Evolutionary conservation across 768 basidiomycete genomes (phyloP), one percentile per base, ranked within the genome.

Genomic region (Tephrocybe sp.): DNA sequence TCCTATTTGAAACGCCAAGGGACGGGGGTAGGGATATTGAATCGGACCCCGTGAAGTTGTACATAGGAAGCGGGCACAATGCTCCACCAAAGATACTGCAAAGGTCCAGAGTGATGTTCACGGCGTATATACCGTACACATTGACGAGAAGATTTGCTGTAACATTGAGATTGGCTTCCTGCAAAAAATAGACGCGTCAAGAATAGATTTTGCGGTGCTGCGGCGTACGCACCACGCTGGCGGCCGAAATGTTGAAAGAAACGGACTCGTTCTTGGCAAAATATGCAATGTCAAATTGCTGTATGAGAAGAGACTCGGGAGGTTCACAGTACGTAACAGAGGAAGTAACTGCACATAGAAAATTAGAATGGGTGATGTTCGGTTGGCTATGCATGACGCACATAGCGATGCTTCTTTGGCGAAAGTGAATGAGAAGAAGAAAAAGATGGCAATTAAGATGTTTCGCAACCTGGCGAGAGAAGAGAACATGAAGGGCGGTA

Each of bases 261-360:
- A 93, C 74, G 27, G 89, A 91, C 19, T 83, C 68, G 61, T 91
- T 92, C 53, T 69, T 61, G 31, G 83, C 76, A 54, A 87, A 82
- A 64, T 86, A 92, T 11, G 77, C 73, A 44, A 92, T 65, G 60
- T 91, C 84, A 60, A 92, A 87, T 57, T 84, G 82, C 68, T 89
- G 79, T 36, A 92, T 76, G 60, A 92, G 86, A 52, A 93, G 77
- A 26, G 82, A 79, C 64, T 88, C 83, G 43, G 91, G 90, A 31
- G 87, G 84, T 44, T 84, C 72, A 69, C 91, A 93, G 65, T 93
- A 93, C 25, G 91, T 87, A 61, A 93, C 88, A 49, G 90, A 92
- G 16, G 88, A 91, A 24, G 91, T 90, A 66, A 89, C 89, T 92
- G 63, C 24, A 46, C 41, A 49, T 54, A 47, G 8, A 45, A 47